Evolutionary conservation across 1,139 yeast genomes (phyloP), one percentile per base, ranked within the genome.

Genomic region (Yamadazyma pseudoaaseri): DNA sequence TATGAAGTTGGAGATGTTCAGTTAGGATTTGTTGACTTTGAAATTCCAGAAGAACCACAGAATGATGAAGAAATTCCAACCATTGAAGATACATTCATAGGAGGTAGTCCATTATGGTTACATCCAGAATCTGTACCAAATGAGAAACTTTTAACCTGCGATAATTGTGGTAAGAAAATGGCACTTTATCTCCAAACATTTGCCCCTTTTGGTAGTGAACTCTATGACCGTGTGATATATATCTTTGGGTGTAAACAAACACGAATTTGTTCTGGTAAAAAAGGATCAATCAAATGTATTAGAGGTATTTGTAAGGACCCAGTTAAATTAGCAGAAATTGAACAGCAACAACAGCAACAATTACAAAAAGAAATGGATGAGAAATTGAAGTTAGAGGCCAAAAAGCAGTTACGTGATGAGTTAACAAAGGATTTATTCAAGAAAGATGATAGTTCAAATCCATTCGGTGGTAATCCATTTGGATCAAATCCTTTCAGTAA

Each of bases 141-240:
- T 8, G 61, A 61, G 3, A 70, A 70, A 10, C 54, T 76, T 20
- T 48, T 80, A 3, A 59, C 60, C 13, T 92, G 98, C 63, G 76
- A 73, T 33, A 71, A 70, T 38, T 92, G 98, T 60, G 57, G 62
- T 0, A 56, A 63, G 9, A 62, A 70, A 20, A 68, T 87, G 82
- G 79, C 86, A 6, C 60, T 90, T 32, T 62, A 89, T 25, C 60
- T 81, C 2, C 97, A 92, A 56, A 83, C 92, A 2, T 82, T 73
- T 58, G 83, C 96, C 1, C 94, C 95, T 2, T 56, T 86, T 30
- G 86, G 79, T 18, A 74, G 73, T 24, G 71, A 80, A n/a, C 61
- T 74, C 31, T 86, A 89, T 52, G 97, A 89, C 49, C 72, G 98
- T 37, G 80, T 80, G 9, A 58, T 92, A 17, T 92, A 92, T 52